Evolutionary conservation across 2,329 filamentous ascomycete species (phyloP), one percentile per base, ranked within the genome.

Genomic region (Penicillium sp.): DNA sequence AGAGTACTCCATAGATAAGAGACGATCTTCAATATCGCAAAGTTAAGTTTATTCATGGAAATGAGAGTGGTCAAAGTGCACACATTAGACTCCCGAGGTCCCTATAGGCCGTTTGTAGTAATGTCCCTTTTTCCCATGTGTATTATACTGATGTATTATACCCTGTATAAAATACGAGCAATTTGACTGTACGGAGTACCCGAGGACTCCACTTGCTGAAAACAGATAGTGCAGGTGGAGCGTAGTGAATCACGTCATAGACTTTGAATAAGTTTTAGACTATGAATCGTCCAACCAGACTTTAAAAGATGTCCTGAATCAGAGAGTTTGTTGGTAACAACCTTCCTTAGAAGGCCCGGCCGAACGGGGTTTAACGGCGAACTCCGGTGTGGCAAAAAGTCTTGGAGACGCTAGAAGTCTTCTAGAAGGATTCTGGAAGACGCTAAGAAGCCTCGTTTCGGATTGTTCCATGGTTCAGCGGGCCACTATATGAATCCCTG

Each of bases 371-470:
- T 7, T 29, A 9, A 53, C 53, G 55, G 45, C 31, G 31, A 58
- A 53, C 34, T 56, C 54, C 49, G 55, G 52, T 43, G 50, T 59
- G 57, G 58, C 61, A 39, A 57, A 52, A 52, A 38, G 14, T 8
- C 13, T 24, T 31, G 4, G 24, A 34, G 34, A 35, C 62, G 55
- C 69, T 67, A 71, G 69, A 72, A 70, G 44, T 43, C 52, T 69
- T 72, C 67, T 53, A 65, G 70, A 72, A 72, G 42, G 31, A 48
- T 67, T 69, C 61, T 63, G 43, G 69, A 72, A 72, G 39, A 53
- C 64, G 50, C 66, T 62, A 57, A 69, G 62, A 67, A 66, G 47
- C 34, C 52, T 24, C 3, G 34, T 55, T 35, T 51, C n/a, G 39
- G 26, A 9, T 26, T 8, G n/a, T 39, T 32, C 53, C 53, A 55